A percentile compares a stretch with the other conserved stretches of the same genome.
phyloP scores from a whole-genome alignment of 257 asterid genomes.

The Solanum piurae region DNA sequence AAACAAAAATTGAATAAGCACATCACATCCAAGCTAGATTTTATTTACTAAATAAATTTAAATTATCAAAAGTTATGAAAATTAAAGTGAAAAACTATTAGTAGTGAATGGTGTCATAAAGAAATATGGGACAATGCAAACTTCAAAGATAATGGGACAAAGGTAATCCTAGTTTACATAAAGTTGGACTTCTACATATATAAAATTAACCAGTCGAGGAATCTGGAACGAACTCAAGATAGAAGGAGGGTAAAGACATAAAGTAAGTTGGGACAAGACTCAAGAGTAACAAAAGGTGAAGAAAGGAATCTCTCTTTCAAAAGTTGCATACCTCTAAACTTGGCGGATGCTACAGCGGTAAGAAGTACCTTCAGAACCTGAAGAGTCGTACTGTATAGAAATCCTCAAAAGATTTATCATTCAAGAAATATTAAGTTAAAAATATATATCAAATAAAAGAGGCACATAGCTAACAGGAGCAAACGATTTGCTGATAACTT shows the following conservation, averaged over 20 bases:
- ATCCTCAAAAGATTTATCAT: conserved; percentile 9
- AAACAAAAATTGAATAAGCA: neutral
- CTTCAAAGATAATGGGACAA: neutral
- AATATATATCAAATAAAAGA: neutral
- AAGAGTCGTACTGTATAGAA: conserved; percentile 81
- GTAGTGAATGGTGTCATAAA: neutral
- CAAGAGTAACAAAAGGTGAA: neutral
- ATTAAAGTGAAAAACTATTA: neutral
- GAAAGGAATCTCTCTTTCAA: neutral
- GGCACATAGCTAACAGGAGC: neutral
- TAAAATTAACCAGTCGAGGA: neutral
- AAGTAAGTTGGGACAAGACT: neutral
- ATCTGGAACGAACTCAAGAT: neutral
- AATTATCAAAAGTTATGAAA: neutral
- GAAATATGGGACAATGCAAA: neutral
- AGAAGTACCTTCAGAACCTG: conserved; percentile 96
- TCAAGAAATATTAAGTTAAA: neutral
- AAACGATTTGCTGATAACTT: neutral
- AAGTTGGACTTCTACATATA: neutral
- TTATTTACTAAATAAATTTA: neutral
- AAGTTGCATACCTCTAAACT: conserved; percentile 69
- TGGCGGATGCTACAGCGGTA: conserved; percentile 86
- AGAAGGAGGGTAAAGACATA: neutral
- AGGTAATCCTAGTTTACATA: neutral
- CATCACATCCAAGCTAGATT: neutral